Evolutionary conservation across 352 stramenopile genomes (phyloP).

Genomic region (Thraustochytrium striatum): DNA sequence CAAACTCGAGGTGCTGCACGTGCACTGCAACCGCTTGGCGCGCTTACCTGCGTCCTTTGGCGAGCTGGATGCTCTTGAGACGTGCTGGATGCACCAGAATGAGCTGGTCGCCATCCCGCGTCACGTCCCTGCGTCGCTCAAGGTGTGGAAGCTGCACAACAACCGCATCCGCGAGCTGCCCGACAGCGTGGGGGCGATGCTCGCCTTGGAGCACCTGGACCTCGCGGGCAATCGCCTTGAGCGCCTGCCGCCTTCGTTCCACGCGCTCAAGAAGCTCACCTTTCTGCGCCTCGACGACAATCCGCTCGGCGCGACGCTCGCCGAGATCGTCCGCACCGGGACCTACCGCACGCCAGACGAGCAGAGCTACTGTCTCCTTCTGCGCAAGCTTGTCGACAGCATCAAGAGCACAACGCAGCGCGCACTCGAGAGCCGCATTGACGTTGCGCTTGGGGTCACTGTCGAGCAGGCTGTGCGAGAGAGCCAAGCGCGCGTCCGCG

Average conservation of each 20-base stretch:
- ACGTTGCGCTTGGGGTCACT: slow-evolving; percentile 8
- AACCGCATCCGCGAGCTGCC: slow-evolving; percentile 27
- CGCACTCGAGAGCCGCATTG: slow-evolving; percentile 22
- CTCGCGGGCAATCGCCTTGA: not conserved
- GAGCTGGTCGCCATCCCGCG: not conserved
- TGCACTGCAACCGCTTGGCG: slow-evolving; percentile 31
- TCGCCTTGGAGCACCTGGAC: slow-evolving; percentile 15
- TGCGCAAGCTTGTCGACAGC: slow-evolving; percentile 40
- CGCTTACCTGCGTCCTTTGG: slow-evolving; percentile 3
- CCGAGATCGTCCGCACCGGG: not conserved
- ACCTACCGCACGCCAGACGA: slow-evolving; percentile 28
- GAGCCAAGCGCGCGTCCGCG: not conserved
- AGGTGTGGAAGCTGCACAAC: slow-evolving; percentile 36
- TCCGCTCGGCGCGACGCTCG: not conserved
- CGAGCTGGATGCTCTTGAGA: not conserved
- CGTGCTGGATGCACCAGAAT: slow-evolving; percentile 41
- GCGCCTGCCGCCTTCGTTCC: slow-evolving; percentile 5
- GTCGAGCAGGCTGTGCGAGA: slow-evolving; percentile 20
- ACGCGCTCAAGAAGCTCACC: not conserved
- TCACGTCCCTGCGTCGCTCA: not conserved
- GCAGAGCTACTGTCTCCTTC: slow-evolving; percentile 18
- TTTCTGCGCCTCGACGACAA: slow-evolving; percentile 30
- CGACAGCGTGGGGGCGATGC: not conserved
- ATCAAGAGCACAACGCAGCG: not conserved
- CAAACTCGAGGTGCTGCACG: not conserved